A percentile compares a stretch with the other conserved stretches of the same genome.
Conservation (phyloP, 331 rosid species). For the Phaseolus coccineus region DNA sequence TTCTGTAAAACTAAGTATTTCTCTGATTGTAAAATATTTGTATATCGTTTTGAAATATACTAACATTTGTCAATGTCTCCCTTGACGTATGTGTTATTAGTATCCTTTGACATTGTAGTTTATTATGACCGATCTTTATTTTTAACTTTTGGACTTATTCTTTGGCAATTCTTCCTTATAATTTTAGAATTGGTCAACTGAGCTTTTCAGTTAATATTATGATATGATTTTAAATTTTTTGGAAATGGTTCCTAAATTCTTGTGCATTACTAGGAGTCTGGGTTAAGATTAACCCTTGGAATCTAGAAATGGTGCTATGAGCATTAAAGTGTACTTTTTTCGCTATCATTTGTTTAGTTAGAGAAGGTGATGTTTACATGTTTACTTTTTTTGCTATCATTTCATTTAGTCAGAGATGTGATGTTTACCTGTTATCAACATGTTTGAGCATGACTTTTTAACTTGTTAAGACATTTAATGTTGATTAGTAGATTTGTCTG, state of each 20-base stretch:
- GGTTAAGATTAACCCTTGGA: slow-evolving; percentile 43
- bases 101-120: background rate
- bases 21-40: no score
- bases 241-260: background rate
- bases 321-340: slow-evolving; percentile 13
- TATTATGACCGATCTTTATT: background rate
- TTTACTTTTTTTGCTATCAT: slow-evolving; percentile 24
- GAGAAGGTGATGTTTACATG: slow-evolving; percentile 24
- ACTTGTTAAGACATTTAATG: background rate
- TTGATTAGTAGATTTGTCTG: slow-evolving; percentile 18
- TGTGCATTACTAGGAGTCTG: slow-evolving; percentile 26
- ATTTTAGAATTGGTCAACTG: slow-evolving; percentile 13
- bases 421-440: slow-evolving; percentile 4
- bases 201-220: background rate
- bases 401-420: slow-evolving; percentile 16
- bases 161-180: background rate
- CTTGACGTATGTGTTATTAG: background rate
- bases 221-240: background rate
- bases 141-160: slow-evolving; percentile 25
- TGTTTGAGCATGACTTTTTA: slow-evolving; percentile 24
- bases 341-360: slow-evolving; percentile 16
- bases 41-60: slow-evolving; percentile 6
- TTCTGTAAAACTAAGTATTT: background rate
- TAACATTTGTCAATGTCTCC: background rate
- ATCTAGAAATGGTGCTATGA: slow-evolving; percentile 34